Base-by-base conservation (phyloP, 768 basidiomycete genomes). In the Clitopilus passeckerianus region DNA sequence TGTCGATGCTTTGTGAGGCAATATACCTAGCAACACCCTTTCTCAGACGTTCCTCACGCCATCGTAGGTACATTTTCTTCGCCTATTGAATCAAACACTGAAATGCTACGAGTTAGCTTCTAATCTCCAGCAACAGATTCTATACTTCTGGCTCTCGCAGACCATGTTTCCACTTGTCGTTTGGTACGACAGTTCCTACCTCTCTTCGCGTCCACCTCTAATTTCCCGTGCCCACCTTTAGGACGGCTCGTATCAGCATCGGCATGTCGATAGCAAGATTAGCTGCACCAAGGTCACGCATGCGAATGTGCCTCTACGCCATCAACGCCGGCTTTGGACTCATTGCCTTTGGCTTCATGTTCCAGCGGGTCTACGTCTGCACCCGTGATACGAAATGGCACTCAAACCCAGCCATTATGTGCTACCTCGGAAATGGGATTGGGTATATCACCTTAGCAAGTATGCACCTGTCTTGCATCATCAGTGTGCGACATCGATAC, bases 161-260 rank as follows among this genome's bases (percentile, higher is more conserved):
- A 41, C 62, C 33, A 27, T 59, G 33, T 57, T 60, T 56, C 60
- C 60, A 15, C 58, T 52, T 20, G 59, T 62, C 12, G 35, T 63
- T 16, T 66, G 64, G 64, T 65, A 27, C 9, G 57, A 41, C 24
- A 15, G 9, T 16, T 46, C 34, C 46, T 23, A 4, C 30, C 15
- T 16, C 18, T 35, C 18, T 18, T 33, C 16, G 34, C 22, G 16
- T 22, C 10, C 30, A 34, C 52, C 18, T 53, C 14, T 6, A 35
- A 23, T n/a, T 41, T 56, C 16, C 15, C 54, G 1, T 27, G 52
- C 1, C 34, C 14, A 27, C 20, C n/a, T n/a, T 34, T 20, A 65
- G 66, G 63, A 57, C 57, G 4, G 57, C 66, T 8, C 63, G 64
- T 10, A 54, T 67, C 18, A 64, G 64, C 24, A 61, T 67, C 12